Conservation (phyloP, 331 rosid species). For the Ulmus americana region DNA sequence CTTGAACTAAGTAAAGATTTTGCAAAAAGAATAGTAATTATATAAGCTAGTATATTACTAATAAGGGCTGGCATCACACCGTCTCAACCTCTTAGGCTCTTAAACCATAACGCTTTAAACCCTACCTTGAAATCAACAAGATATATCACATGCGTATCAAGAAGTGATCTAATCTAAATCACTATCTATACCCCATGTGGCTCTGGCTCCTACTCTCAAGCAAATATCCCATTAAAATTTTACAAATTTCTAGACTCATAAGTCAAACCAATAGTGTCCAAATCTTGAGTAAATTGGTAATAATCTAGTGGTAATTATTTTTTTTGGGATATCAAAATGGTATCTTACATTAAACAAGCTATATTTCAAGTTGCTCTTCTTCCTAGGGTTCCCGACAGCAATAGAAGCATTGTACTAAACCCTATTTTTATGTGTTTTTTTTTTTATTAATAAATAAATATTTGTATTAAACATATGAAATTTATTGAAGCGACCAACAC, state of each 20-base stretch:
- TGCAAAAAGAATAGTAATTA: too few relatives aligned
- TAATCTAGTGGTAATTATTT: background rate
- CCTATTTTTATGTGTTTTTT: constrained; percentile 1
- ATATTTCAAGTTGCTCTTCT: constrained; percentile 19
- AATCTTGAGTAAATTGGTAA: constrained; percentile 5
- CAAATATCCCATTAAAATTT: background rate
- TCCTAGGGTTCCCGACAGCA: constrained; percentile 49
- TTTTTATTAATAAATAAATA: background rate
- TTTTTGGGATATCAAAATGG: constrained; percentile 15
- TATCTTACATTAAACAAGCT: background rate
- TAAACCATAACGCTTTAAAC: background rate
- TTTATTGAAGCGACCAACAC: constrained; percentile 32
- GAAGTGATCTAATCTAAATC: background rate
- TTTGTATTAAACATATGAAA: constrained; percentile 3
- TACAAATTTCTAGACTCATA: constrained; percentile 12
- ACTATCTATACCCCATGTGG: background rate
- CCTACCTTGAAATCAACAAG: constrained; percentile 35
- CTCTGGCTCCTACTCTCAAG: background rate
- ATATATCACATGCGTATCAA: background rate
- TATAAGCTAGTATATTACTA: too few relatives aligned
- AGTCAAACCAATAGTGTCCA: constrained; percentile 39
- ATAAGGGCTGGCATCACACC: too few relatives aligned
- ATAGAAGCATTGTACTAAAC: constrained; percentile 29
- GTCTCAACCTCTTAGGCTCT: too few relatives aligned
- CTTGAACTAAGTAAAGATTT: too few relatives aligned